phyloP scores from a whole-genome alignment of 208 protist genomes.

The Acanthamoeba lenticulata region DNA sequence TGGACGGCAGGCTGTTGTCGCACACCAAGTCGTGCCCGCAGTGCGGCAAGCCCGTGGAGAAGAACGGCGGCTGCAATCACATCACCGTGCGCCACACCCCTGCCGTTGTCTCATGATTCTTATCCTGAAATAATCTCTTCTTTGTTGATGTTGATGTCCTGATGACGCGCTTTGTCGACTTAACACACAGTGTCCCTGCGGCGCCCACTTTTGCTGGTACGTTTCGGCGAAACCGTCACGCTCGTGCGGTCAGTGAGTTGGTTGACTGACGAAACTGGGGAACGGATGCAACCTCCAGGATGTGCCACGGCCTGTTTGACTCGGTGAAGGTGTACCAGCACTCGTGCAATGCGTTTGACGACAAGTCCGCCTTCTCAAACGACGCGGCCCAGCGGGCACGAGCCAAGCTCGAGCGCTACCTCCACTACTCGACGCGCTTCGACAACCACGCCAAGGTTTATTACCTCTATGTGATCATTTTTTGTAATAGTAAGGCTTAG shows the following conservation, averaged over 20 bases:
- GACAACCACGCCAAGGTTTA: constrained; percentile 47
- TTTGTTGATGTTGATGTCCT: too few species aligned
- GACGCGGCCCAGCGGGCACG: constrained; percentile 6
- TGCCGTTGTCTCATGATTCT: neutral
- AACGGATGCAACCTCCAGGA: too few species aligned
- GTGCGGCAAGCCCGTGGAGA: constrained; percentile 78
- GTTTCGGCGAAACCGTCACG: neutral
- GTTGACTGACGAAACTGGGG: too few species aligned
- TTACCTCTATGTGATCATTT: neutral
- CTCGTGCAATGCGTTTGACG: constrained; percentile 48
- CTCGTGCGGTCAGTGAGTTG: too few species aligned
- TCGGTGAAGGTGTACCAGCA: constrained; percentile 29
- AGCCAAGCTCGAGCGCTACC: constrained; percentile 48
- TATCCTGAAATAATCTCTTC: too few species aligned
- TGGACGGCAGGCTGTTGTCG: neutral
- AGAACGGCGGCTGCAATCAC: constrained; percentile 82
- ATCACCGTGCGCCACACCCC: constrained; percentile 46
- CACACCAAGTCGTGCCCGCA: constrained; percentile 78
- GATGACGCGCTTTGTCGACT: too few species aligned
- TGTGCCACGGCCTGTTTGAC: constrained; percentile 27
- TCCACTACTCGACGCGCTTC: constrained; percentile 15
- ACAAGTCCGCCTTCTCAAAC: constrained; percentile 16
- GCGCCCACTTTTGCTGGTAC: constrained; percentile 37
- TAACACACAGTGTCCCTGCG: constrained; percentile 7
- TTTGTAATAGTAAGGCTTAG: neutral